Base-by-base conservation (phyloP, 2,329 filamentous ascomycete species). In the Xylariaceae sp. region DNA sequence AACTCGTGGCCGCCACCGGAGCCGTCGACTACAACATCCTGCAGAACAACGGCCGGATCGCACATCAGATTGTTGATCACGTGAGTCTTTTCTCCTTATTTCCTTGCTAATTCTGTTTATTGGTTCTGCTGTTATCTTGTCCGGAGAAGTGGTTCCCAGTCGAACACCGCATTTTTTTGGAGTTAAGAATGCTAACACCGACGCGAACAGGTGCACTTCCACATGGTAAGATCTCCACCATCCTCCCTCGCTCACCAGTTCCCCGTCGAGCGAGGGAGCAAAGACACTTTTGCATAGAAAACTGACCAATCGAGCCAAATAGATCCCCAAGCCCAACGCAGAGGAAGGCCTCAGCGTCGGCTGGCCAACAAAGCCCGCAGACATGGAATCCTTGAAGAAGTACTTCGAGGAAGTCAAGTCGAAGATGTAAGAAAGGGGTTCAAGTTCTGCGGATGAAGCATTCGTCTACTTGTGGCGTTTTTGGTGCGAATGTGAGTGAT, bases 241-340 rank as follows among this genome's bases (percentile, higher is more conserved):
- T 1, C 32, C 32, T 29, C 9, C 7, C 19, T 19, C 19, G 19
- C 19, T 19, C 19, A 19, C 19, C 11, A n/a, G 2, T 48, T 6
- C 34, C 6, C 9, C 19, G 2, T 4, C 6, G 9, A 8, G n/a
- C 5, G 1, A 26, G 6, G n/a, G 11, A 6, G 35, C 30, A 41
- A 45, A 6, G 6, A 9, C 27, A 4, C 6, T 29, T 1, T 34
- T 5, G 29, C 19, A 19, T 19, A 19, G 19, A 4, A n/a, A 34
- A 51, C 49, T 53, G 50, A 56, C 12, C n/a, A 34, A 12, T 31
- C 9, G 43, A 11, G 9, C 55, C 12, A 7, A 8, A 44, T 47
- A 90, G 87, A 99, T 99, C 60, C 94, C 94, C 37, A 99, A 99
- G 79, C 92, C 94, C 50, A 95, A 89, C 67, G 76, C 85, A 65